Evolutionary conservation across 768 basidiomycete species (phyloP).

Genomic region (Asterophora lycoperdoides): DNA sequence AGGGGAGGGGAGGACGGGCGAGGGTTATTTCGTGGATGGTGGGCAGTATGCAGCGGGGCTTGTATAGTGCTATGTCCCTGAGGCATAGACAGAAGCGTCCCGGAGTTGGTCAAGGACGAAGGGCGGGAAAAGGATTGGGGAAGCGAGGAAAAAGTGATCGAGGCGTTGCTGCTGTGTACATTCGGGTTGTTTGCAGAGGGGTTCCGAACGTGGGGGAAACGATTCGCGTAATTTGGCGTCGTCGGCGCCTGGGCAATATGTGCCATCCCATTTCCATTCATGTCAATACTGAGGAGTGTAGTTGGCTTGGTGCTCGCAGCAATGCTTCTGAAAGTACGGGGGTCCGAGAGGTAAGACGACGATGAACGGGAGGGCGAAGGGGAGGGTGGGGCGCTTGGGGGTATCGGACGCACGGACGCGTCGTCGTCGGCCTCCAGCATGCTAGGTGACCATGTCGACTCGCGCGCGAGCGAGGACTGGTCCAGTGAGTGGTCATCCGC

Average conservation of each 20-base stretch:
- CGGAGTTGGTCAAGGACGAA: constrained; percentile 32
- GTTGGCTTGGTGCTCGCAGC: constrained; percentile 93
- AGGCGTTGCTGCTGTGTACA: constrained; percentile 44
- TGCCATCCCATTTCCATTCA: constrained; percentile 75
- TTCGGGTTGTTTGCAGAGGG: constrained; percentile 53
- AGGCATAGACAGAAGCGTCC: constrained; percentile 23
- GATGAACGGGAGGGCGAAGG: constrained; percentile 83
- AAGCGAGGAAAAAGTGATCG: constrained; percentile 73
- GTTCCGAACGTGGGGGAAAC: constrained; percentile 59
- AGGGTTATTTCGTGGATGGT: constrained; percentile 94
- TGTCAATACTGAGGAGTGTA: constrained; percentile 86
- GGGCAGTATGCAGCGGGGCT: constrained; percentile 85
- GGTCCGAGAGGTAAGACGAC: constrained; percentile 77
- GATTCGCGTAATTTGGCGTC: constrained; percentile 52
- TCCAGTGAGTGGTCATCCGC: constrained; percentile 47
- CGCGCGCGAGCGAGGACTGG: constrained; percentile 59
- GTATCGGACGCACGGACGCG: constrained; percentile 85
- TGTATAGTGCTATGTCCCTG: constrained; percentile 43
- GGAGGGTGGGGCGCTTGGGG: constrained; percentile 84
- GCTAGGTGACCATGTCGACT: constrained; percentile 80
- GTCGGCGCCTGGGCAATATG: constrained; percentile 86
- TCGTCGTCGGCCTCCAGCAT: constrained; percentile 88
- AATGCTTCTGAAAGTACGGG: constrained; percentile 77
- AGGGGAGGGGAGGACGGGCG: constrained; percentile 86
- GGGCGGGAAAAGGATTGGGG: constrained; percentile 48